Base-by-base conservation (phyloP, 345 rosid species). In the Bruguiera sexangula region DNA sequence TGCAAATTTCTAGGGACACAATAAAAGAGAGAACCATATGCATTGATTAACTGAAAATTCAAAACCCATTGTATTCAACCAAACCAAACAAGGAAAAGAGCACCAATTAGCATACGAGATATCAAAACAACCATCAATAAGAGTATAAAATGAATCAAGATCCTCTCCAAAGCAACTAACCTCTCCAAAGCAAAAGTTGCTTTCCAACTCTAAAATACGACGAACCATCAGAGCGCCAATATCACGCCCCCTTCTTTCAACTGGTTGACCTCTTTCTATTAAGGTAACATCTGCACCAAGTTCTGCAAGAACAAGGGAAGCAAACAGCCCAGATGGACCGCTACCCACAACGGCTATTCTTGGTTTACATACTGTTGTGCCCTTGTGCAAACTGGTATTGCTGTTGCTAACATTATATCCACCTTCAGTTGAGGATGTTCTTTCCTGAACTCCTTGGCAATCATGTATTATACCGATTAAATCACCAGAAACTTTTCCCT, bases 111-210 rank as follows among this genome's bases (percentile, higher is more conserved):
- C 62, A 65, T 57, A 27, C 32, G 22, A 48, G 27, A 63, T 52
- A 65, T 71, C 59, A 64, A 78, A 76, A 76, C 19, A 70, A 65
- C 68, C 72, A 26, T 53, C 39, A 58, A 67, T 31, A 74, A 48
- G 70, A 65, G 60, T 70, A 66, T 62, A 63, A 81, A 80, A 71
- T 72, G 78, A 79, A 63, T 66, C 34, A 31, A 70, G 79, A 76
- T 69, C 70, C 51, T 95, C 99, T 78, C 99, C 99, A 76, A 87
- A 91, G 92, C 99, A 91, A 86, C 37, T 34, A 36, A 95, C 99
- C 99, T 95, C 99, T 78, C 99, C 99, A 78, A 87, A 91, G 92
- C 99, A 91, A 85, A 95, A 95, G 67, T 91, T 95, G 90, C 97
- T 95, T 72, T 95, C 99, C 71, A 76, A 68, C 72, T 89, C 92